phyloP scores from a whole-genome alignment of 2,329 filamentous ascomycete species.

The Colletotrichum magnum region DNA sequence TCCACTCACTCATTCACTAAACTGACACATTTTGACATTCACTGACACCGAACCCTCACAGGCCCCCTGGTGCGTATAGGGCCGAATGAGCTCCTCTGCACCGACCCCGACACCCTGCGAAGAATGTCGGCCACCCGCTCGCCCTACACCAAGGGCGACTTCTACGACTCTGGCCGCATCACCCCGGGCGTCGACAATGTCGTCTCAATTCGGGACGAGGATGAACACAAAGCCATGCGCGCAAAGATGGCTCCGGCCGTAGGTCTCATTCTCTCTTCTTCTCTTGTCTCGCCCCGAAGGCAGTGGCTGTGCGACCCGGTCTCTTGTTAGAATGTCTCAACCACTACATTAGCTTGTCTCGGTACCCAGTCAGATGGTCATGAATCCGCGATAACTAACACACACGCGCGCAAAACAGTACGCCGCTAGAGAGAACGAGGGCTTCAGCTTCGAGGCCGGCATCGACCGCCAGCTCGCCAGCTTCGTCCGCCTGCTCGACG shows the following conservation, averaged over 20 bases:
- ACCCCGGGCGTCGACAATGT: conserved; percentile 53
- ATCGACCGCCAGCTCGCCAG: conserved; percentile 55
- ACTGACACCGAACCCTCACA: conserved; percentile 3
- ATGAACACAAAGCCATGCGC: conserved; percentile 54
- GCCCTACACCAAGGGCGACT: conserved; percentile 53
- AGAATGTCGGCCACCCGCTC: conserved; percentile 53
- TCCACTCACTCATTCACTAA: too few species aligned
- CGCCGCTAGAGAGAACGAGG: conserved; percentile 63
- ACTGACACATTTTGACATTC: too few species aligned
- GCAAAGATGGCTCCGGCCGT: conserved; percentile 61
- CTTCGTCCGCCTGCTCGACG: conserved; percentile 61
- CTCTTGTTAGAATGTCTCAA: not conserved
- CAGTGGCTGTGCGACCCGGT: not conserved
- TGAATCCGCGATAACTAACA: not conserved
- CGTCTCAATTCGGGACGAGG: conserved; percentile 52
- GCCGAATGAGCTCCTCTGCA: conserved; percentile 57
- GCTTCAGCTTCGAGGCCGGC: conserved; percentile 56
- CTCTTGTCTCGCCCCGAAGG: not conserved
- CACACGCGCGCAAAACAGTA: conserved; percentile 54
- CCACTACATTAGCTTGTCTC: not conserved
- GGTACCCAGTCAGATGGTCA: not conserved
- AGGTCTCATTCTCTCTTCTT: conserved; percentile 41
- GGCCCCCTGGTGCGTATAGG: conserved; percentile 58
- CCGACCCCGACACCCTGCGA: conserved; percentile 52
- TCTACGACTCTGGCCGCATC: conserved; percentile 55